These are phyloP conservation scores for Dendrobium officinale DNA, from an alignment of 106 monocot species.

Conservation along the genomic window DNA sequence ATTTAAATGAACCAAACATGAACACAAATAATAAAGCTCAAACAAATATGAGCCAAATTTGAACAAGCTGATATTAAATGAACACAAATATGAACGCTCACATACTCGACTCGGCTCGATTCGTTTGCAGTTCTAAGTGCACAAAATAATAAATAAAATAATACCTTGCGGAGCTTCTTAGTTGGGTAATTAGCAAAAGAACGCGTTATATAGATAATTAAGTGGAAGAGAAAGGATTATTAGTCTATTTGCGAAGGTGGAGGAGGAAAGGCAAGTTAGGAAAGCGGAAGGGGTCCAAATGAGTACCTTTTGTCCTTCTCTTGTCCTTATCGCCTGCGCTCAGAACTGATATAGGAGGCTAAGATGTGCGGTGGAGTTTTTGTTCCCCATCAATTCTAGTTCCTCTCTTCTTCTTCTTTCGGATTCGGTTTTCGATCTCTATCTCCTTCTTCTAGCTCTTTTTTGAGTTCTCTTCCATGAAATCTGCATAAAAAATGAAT, in stretches of 20 bases:
- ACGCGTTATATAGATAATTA: no score
- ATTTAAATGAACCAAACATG: no score
- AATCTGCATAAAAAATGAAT: background rate
- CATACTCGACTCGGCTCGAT: no score
- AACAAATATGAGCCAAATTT: no score
- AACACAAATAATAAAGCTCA: no score
- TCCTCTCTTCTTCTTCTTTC: background rate
- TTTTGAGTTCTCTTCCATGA: background rate
- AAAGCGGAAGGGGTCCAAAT: background rate
- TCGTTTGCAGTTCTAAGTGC: no score
- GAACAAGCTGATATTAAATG: no score
- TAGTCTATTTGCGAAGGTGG: background rate
- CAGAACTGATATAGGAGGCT: background rate
- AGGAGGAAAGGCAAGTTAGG: background rate
- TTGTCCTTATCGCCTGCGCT: background rate
- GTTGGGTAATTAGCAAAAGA: no score
- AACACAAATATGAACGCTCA: no score
- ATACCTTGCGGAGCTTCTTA: no score
- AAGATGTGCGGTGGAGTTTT: background rate
- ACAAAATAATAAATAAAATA: no score
- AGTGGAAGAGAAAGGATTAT: background rate
- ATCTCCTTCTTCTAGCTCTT: background rate
- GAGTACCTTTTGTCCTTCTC: constrained; percentile 5
- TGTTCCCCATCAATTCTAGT: background rate
- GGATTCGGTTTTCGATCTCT: background rate